phyloP scores from a whole-genome alignment of 2,329 filamentous ascomycete species.

The Trichoderma lentiforme region DNA sequence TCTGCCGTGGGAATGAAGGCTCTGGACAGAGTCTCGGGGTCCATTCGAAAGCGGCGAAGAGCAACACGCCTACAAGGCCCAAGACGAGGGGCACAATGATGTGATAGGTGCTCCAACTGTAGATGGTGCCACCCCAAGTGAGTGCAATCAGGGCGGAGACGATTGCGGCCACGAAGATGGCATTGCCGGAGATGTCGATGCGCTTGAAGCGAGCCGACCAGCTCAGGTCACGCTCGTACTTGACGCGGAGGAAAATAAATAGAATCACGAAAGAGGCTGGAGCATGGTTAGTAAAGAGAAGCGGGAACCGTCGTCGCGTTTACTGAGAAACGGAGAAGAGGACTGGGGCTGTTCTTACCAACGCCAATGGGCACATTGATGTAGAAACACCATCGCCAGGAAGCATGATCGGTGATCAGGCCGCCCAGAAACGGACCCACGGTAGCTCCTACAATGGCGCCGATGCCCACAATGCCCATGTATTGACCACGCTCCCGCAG shows the following conservation, averaged over 20 bases:
- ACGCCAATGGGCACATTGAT: slow-evolving; percentile 41
- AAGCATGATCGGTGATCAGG: slow-evolving; percentile 26
- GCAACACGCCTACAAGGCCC: slow-evolving; percentile 25
- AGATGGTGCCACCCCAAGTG: slow-evolving; percentile 40
- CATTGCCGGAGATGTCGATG: slow-evolving; percentile 33
- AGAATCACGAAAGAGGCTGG: background rate
- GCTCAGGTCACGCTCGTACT: background rate
- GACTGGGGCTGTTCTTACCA: slow-evolving; percentile 23
- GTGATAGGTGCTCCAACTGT: slow-evolving; percentile 40
- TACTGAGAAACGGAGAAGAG: background rate
- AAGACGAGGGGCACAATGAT: slow-evolving; percentile 43
- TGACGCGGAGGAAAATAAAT: slow-evolving; percentile 38
- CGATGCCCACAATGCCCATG: slow-evolving; percentile 31
- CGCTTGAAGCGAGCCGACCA: background rate
- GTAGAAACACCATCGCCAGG: slow-evolving; percentile 48
- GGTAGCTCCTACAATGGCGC: slow-evolving; percentile 33
- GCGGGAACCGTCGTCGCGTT: background rate
- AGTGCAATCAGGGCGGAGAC: slow-evolving; percentile 41
- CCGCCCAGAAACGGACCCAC: slow-evolving; percentile 36
- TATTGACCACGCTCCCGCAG: slow-evolving; percentile 45
- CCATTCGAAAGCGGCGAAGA: slow-evolving; percentile 14
- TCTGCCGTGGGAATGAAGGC: background rate
- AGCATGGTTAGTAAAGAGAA: background rate
- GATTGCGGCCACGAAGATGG: slow-evolving; percentile 38
- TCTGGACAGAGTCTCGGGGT: background rate